Evolutionary conservation across 1,284 basidiomycete genomes (phyloP), one percentile per base, ranked within the genome.

Genomic region (Papiliotrema laurentii): DNA sequence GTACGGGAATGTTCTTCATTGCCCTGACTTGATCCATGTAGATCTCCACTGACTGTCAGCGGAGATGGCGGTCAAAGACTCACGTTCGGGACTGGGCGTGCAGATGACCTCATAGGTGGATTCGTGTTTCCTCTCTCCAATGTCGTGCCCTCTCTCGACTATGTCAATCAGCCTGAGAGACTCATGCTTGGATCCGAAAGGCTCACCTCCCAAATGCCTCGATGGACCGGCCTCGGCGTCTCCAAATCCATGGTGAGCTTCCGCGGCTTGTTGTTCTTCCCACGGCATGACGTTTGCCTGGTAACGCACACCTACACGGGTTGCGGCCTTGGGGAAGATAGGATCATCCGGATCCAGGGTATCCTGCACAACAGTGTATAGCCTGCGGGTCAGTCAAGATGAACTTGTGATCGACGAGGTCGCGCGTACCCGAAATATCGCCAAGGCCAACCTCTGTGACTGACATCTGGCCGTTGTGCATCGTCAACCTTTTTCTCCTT

Each of bases 341-440:
- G 89, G 82, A 76, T 97, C 93, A 70, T 97, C 89, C 31, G 88
- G 83, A 78, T 96, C 91, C 45, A 92, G 77, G n/a, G 89, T 89
- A 72, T 93, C 89, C 69, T 90, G 87, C 21, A 89, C 91, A 30
- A 86, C 81, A 2, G 92, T 96, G 73, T 93, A 86, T 73, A 88
- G 81, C 13, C 89, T 91, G 61, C 53, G n/a, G n/a, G n/a, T n/a
- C n/a, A n/a, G n/a, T n/a, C n/a, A n/a, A n/a, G n/a, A n/a, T n/a
- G n/a, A n/a, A n/a, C n/a, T n/a, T n/a, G n/a, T n/a, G n/a, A n/a
- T n/a, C n/a, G n/a, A n/a, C n/a, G n/a, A n/a, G n/a, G n/a, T n/a
- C n/a, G 41, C 11, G 72, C 85, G 72, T 66, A 90, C 89, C 92
- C 92, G 74, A 97, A 97, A 75, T 97, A 97, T 51, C 92, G 80